Evolutionary conservation across 495 filamentous ascomycete genomes (phyloP).

Genomic region (Hyaloscypha finlandica): DNA sequence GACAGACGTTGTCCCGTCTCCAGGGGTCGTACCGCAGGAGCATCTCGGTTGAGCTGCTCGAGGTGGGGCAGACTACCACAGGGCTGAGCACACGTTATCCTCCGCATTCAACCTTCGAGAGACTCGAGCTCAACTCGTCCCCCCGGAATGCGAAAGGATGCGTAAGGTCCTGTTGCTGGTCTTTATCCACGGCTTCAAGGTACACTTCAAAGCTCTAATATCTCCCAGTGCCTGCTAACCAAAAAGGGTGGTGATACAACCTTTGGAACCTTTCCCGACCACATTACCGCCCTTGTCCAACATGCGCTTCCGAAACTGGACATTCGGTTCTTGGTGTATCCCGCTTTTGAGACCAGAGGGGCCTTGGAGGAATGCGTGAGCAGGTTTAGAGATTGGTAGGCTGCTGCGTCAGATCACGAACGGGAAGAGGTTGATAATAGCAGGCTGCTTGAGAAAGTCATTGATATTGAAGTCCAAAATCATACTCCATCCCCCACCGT

Average conservation of each 20-base stretch:
- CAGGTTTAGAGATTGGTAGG: constrained; percentile 83
- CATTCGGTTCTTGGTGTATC: constrained; percentile 74
- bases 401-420: not conserved
- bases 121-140: not conserved
- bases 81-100: not conserved
- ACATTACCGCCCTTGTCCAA: constrained; percentile 69
- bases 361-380: constrained; percentile 79
- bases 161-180: constrained; percentile 87
- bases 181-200: constrained; percentile 97
- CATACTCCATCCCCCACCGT: constrained; percentile 83
- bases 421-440: not conserved
- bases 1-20: not conserved
- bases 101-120: not conserved
- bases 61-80: too few species aligned
- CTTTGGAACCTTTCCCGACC: constrained; percentile 75
- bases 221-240: constrained; percentile 10
- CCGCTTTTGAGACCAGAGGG: constrained; percentile 88
- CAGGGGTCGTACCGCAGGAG: too few species aligned
- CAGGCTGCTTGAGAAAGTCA: constrained; percentile 83
- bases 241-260: constrained; percentile 83
- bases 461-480: constrained; percentile 87
- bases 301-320: constrained; percentile 72
- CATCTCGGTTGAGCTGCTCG: not conserved
- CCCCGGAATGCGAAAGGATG: constrained; percentile 51
- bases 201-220: not conserved